Base-by-base conservation (phyloP, 2,329 filamentous ascomycete species). In the Aspergillus ustus region DNA sequence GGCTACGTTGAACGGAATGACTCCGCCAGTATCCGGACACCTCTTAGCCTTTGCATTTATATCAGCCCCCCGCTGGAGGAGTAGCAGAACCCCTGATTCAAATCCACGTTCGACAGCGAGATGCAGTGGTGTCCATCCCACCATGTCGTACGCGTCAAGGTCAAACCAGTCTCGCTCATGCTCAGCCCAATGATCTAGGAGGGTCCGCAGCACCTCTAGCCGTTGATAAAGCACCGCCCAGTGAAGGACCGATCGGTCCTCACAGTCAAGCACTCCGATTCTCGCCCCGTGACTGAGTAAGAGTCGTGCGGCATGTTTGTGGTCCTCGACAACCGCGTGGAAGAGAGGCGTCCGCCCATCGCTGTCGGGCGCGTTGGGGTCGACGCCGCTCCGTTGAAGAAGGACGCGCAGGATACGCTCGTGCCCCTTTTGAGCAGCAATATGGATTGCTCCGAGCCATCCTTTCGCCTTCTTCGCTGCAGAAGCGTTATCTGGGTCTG, bases 41-140 rank as follows among this genome's bases (percentile, higher is more conserved):
- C 52, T 52, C 9, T 9, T 22, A n/a, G 57, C 62, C 61, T 51
- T 63, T 7, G 64, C 59, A 52, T 61, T 65, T 15, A 72, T 61
- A 51, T 71, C 60, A 13, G 72, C 70, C 4, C 69, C 70, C 13
- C 29, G 45, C 34, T 67, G 51, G 15, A 73, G 60, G 5, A 73
- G 62, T 5, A 67, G 45, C 11, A 58, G 37, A 34, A 73, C 67
- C 37, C 69, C 63, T 11, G 63, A 57, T 57, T 66, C 65, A 37
- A 67, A 61, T 8, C 64, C 68, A 22, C 62, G 62, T 28, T 68
- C 65, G 15, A 68, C 61, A 20, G 70, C 70, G 52, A 68, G 67
- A 61, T 72, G 70, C 22, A 72, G 59, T 29, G 71, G 59, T 7
- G 69, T 72, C 59, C 66, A 69, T 0, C 68, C 69, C 4, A 57